phyloP scores from a whole-genome alignment of 352 stramenopile genomes.

The Elongisporangium undulatum region DNA sequence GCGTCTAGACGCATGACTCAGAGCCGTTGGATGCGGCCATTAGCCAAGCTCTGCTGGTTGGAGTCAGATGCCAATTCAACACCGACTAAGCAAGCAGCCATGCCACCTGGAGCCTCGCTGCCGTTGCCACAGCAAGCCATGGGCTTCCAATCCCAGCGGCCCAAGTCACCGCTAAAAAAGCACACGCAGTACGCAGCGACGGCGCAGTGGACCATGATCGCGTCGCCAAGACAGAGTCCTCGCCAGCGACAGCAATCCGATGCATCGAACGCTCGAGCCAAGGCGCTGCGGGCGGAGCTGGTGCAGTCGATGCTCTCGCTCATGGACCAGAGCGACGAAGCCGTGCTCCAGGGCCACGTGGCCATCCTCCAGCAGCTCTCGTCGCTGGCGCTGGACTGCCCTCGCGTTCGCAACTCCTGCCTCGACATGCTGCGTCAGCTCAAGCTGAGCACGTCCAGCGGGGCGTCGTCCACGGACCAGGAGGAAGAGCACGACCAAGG shows the following conservation, averaged over 20 bases:
- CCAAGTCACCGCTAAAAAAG: conserved; percentile 60
- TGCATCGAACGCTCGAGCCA: background rate
- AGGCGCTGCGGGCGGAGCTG: conserved; percentile 32
- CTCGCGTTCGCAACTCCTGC: conserved; percentile 30
- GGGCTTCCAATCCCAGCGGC: conserved; percentile 1
- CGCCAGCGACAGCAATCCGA: conserved; percentile 3
- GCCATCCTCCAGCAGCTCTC: conserved; percentile 42
- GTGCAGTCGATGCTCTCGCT: conserved; percentile 50
- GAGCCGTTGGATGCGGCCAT: background rate
- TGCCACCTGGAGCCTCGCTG: background rate
- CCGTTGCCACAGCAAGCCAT: conserved; percentile 6
- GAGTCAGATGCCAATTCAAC: conserved; percentile 14
- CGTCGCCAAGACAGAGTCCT: background rate
- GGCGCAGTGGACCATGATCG: conserved; percentile 1
- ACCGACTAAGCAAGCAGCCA: conserved; percentile 10
- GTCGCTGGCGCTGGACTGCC: conserved; percentile 34
- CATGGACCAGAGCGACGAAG: conserved; percentile 48
- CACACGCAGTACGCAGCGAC: conserved; percentile 24
- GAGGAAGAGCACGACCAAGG: background rate
- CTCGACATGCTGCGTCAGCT: conserved; percentile 34
- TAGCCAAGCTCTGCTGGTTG: background rate
- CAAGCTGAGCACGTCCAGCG: conserved; percentile 5
- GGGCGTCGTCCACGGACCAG: conserved; percentile 3
- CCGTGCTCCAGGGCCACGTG: conserved; percentile 37
- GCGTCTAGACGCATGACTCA: background rate